Conservation (phyloP, 179 eudicot genomes). For the Drosera spatulata region DNA sequence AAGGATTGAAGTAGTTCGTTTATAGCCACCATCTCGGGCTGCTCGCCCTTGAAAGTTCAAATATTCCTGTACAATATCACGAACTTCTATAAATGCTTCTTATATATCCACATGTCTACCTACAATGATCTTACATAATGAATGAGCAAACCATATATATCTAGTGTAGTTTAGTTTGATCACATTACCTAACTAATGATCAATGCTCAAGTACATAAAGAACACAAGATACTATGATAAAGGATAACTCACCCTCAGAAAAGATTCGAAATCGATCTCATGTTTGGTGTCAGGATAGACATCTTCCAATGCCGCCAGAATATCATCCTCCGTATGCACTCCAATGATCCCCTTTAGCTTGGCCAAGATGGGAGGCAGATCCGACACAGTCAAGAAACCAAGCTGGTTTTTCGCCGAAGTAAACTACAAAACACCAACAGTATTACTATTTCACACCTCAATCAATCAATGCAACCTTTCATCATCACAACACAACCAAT, state of each 20-base stretch:
- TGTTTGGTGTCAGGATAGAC: conserved; percentile 41
- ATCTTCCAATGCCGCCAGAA: conserved; percentile 52
- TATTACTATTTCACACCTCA: neutral
- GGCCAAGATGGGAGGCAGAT: conserved; percentile 60
- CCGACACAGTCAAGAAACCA: conserved; percentile 41
- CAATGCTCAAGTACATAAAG: too few species aligned
- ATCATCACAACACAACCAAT: too few species aligned
- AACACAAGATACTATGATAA: neutral
- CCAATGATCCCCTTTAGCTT: conserved; percentile 44
- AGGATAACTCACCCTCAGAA: conserved; percentile 53
- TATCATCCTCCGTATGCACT: conserved; percentile 41
- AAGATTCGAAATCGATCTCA: conserved; percentile 75
- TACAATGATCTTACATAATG: too few species aligned
- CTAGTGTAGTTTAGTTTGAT: too few species aligned
- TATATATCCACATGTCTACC: too few species aligned
- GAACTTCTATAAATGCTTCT: neutral
- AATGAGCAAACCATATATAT: too few species aligned
- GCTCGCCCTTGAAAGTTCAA: conserved; percentile 53
- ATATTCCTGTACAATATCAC: conserved; percentile 30
- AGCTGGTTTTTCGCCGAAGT: conserved; percentile 27
- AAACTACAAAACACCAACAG: conserved; percentile 27
- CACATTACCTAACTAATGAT: too few species aligned
- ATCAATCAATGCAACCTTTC: neutral
- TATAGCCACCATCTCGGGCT: conserved; percentile 37
- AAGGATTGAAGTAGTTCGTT: conserved; percentile 54